Evolutionary conservation across 2,329 filamentous ascomycete species (phyloP).

Genomic region (Hymenoscyphus salicellus): DNA sequence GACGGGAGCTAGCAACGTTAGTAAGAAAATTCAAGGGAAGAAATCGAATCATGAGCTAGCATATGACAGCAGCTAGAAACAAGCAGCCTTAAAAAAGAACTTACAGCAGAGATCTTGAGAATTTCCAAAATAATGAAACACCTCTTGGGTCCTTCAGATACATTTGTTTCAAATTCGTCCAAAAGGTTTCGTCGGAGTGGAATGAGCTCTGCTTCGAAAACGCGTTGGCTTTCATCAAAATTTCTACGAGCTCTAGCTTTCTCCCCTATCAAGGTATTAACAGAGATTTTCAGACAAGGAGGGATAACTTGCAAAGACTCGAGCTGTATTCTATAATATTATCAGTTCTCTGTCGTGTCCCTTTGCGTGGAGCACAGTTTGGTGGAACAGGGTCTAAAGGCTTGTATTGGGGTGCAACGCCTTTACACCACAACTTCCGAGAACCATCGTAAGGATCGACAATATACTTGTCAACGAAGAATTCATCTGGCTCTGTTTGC

Average conservation of each 20-base stretch:
- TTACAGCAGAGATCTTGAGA: constrained; percentile 70
- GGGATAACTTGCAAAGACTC: constrained; percentile 56
- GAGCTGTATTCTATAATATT: constrained; percentile 82
- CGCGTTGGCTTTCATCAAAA: constrained; percentile 71
- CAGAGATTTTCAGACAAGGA: background rate
- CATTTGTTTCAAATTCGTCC: constrained; percentile 59
- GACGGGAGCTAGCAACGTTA: constrained; percentile 56
- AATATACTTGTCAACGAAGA: constrained; percentile 54
- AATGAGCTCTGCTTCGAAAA: constrained; percentile 72
- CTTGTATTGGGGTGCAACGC: constrained; percentile 55
- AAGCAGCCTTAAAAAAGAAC: constrained; percentile 38
- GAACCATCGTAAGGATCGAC: constrained; percentile 60
- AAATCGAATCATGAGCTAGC: background rate
- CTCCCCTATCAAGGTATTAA: constrained; percentile 28
- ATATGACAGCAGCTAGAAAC: too few relatives aligned
- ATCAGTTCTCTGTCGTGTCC: constrained; percentile 41
- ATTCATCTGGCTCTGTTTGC: constrained; percentile 41
- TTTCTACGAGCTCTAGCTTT: constrained; percentile 51
- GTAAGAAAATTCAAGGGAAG: background rate
- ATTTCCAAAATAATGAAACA: constrained; percentile 76
- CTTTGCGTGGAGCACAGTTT: constrained; percentile 49
- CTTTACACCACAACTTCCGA: constrained; percentile 56
- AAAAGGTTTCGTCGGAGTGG: constrained; percentile 79
- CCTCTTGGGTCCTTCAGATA: constrained; percentile 43
- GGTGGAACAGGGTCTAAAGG: constrained; percentile 64